Conservation (phyloP, 805 yeast species). For the Sungouiozyma ichnusensis region DNA sequence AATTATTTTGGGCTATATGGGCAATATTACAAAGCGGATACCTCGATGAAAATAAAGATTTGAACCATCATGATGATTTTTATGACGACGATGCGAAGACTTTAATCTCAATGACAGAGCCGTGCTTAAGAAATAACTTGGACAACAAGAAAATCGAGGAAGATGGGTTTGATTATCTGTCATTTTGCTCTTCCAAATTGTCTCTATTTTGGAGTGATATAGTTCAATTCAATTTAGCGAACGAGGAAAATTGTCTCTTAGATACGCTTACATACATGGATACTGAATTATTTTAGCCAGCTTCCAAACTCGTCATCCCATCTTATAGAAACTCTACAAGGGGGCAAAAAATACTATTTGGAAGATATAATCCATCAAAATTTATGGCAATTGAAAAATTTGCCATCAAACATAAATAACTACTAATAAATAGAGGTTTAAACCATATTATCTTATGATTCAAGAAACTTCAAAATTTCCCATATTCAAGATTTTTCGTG, state of each 20-base stretch:
- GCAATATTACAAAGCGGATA: slow-evolving; percentile 68
- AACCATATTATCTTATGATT: too few species aligned
- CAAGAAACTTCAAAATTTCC: too few species aligned
- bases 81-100: slow-evolving; percentile 15
- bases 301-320: too few species aligned
- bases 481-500: too few species aligned
- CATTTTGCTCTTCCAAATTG: slow-evolving; percentile 63
- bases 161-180: slow-evolving; percentile 65
- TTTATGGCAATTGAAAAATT: background rate
- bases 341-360: too few species aligned
- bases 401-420: background rate
- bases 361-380: too few species aligned
- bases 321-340: too few species aligned
- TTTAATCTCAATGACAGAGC: background rate
- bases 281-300: background rate
- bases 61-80: slow-evolving; percentile 4
- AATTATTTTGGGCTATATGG: slow-evolving; percentile 80
- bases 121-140: background rate
- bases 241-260: slow-evolving; percentile 28
- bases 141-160: slow-evolving; percentile 16
- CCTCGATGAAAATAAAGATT: slow-evolving; percentile 18
- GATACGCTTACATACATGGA: slow-evolving; percentile 45
- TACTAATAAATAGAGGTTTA: background rate
- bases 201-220: slow-evolving; percentile 64
- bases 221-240: slow-evolving; percentile 44